Conservation (phyloP, 805 yeast species). For the Teunomyces lycoperdinae region DNA sequence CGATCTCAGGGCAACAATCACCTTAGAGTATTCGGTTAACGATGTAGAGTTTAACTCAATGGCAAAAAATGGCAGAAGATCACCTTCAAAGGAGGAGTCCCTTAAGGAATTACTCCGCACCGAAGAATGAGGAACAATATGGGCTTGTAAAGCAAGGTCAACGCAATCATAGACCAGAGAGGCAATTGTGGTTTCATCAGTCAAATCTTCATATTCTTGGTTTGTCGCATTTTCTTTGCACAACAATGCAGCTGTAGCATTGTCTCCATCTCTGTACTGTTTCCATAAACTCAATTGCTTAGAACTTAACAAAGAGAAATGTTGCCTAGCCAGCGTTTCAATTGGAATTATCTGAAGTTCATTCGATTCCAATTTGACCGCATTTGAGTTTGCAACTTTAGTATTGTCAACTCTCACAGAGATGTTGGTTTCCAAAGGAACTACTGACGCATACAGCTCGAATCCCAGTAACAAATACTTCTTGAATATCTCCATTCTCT, state of each 20-base stretch:
- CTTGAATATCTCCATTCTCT: slow-evolving; percentile 60
- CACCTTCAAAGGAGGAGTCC: slow-evolving; percentile 59
- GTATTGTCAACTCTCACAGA: slow-evolving; percentile 8
- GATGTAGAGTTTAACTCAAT: slow-evolving; percentile 39
- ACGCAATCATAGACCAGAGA: slow-evolving; percentile 43
- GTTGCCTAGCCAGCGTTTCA: neutral
- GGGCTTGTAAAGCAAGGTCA: slow-evolving; percentile 37
- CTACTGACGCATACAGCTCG: slow-evolving; percentile 31
- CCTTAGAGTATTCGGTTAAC: slow-evolving; percentile 44
- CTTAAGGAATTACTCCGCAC: slow-evolving; percentile 30
- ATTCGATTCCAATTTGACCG: neutral
- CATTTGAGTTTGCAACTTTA: slow-evolving; percentile 3
- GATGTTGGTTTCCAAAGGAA: neutral
- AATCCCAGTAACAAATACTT: slow-evolving; percentile 51
- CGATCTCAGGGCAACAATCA: slow-evolving; percentile 41
- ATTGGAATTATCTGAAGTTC: slow-evolving; percentile 6
- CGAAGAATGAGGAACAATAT: slow-evolving; percentile 51
- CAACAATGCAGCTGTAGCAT: slow-evolving; percentile 18
- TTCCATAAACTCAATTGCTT: neutral
- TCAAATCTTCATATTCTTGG: slow-evolving; percentile 30
- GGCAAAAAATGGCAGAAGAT: slow-evolving; percentile 46
- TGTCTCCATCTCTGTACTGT: slow-evolving; percentile 6
- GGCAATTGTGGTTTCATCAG: slow-evolving; percentile 33
- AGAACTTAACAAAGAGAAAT: slow-evolving; percentile 21
- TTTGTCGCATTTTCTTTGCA: slow-evolving; percentile 14